Base-by-base conservation (phyloP, 768 basidiomycete genomes). In the Leucocoprinus birnbaumii region DNA sequence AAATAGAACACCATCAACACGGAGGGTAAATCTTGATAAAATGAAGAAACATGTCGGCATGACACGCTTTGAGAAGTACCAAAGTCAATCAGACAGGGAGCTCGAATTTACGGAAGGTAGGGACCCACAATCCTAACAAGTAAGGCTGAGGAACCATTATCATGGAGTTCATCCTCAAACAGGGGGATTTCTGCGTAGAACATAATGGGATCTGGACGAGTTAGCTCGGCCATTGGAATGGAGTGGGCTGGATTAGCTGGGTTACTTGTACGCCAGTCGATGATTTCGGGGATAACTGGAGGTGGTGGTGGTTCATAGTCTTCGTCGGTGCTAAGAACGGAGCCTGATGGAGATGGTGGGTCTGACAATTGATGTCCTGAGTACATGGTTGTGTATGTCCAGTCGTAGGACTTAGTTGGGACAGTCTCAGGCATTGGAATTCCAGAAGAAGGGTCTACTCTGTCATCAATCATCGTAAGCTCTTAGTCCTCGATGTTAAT, bases 1-100 rank as follows among this genome's bases (percentile, higher is more conserved):
- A 73, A 98, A 98, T 46, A 98, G 83, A 43, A 99, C 96, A 52
- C 88, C 83, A 66, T 99, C 97, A 46, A 99, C 94, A 21, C 97
- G 85, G 4, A 99, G 78, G n/a, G 89, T 93, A 67, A 96, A 92
- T 11, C 97, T 84, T 1, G 85, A 77, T 8, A 99, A 84, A 59
- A 98, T 82, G 71, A 98, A 98, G 58, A 98, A 78, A 51, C 90
- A 98, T 7, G 86, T 87, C 2, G 95, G 94, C 95, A 98, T 99
- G 41, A 99, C 95, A 47, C 97, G 87, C 95, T 98, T 65, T 21
- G 53, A 38, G 38, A 31, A 31, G 38, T 14, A 3, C 53, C 54
- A 25, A 41, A 37, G 22, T 37, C 37, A 37, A 37, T 49, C 5
- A 8, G 21, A 19, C n/a, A 49, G 19, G 18, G 13, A 34, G 34